phyloP scores from a whole-genome alignment of 352 stramenopile species.

The Pythium rhizo-oryzae region DNA sequence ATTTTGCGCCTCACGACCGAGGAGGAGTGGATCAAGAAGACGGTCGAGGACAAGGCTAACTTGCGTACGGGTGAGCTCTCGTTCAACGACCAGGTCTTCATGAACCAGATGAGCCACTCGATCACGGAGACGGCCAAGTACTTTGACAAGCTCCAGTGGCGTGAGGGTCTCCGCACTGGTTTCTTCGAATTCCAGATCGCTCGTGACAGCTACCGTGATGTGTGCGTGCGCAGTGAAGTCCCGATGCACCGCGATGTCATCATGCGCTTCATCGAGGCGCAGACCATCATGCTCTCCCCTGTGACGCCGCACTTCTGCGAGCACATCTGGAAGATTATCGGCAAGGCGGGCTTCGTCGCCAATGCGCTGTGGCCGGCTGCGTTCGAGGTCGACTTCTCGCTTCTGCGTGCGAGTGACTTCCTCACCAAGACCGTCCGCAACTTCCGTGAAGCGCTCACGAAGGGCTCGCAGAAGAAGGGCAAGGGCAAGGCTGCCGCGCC shows the following conservation, averaged over 20 bases:
- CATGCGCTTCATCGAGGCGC: slow-evolving; percentile 92
- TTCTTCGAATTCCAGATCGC: slow-evolving; percentile 99
- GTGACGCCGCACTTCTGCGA: slow-evolving; percentile 96
- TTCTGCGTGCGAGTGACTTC: slow-evolving; percentile 94
- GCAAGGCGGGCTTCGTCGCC: slow-evolving; percentile 92
- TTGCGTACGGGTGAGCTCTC: slow-evolving; percentile 78
- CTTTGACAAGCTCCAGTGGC: slow-evolving; percentile 93
- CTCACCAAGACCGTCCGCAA: slow-evolving; percentile 91
- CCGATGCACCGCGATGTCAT: slow-evolving; percentile 94
- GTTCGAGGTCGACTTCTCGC: slow-evolving; percentile 90
- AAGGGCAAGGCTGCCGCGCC: slow-evolving; percentile 91
- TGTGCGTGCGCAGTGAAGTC: slow-evolving; percentile 83
- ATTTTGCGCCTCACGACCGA: slow-evolving; percentile 98
- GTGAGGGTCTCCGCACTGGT: slow-evolving; percentile 97
- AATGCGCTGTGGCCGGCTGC: slow-evolving; percentile 87
- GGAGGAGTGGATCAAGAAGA: slow-evolving; percentile 97
- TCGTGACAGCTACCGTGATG: slow-evolving; percentile 97
- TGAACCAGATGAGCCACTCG: slow-evolving; percentile 97
- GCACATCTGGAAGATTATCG: slow-evolving; percentile 92
- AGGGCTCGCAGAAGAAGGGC: slow-evolving; percentile 74
- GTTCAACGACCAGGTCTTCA: slow-evolving; percentile 95
- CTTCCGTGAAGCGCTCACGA: slow-evolving; percentile 88
- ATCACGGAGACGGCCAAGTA: slow-evolving; percentile 90
- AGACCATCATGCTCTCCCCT: slow-evolving; percentile 95
- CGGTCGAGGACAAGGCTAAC: slow-evolving; percentile 84